Evolutionary conservation across 306 rosid species (phyloP).

Genomic region (Geum urbanum): DNA sequence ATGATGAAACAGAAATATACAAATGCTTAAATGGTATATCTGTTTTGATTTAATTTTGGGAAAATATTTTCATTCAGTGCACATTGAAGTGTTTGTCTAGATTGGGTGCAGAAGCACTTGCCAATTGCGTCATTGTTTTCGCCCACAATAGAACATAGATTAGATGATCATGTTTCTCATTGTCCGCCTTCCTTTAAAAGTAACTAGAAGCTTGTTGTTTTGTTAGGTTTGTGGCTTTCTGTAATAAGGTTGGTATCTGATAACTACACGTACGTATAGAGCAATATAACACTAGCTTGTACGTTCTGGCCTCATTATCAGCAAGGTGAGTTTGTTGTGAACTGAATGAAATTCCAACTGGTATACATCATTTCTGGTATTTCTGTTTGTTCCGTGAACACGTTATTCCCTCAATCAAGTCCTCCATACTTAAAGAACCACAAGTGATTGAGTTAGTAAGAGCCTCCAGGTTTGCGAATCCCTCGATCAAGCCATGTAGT

Average conservation of each 20-base stretch:
- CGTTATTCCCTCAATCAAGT: not conserved
- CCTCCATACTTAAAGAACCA: too few species aligned
- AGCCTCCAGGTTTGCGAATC: not conserved
- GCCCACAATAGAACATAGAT: not conserved
- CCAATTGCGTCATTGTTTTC: not conserved
- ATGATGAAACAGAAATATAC: not conserved
- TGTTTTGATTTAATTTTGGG: not conserved
- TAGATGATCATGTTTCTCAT: not conserved
- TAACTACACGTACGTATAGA: not conserved
- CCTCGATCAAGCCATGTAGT: too few species aligned
- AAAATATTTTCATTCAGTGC: not conserved
- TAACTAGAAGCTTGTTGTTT: not conserved
- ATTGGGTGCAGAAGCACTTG: not conserved
- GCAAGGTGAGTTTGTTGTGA: not conserved
- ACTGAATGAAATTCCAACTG: not conserved
- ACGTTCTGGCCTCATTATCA: not conserved
- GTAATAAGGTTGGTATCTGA: not conserved
- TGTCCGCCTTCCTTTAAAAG: not conserved
- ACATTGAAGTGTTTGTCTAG: slow-evolving; percentile 2
- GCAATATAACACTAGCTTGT: too few species aligned
- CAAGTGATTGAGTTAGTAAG: not conserved
- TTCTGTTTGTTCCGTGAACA: not conserved
- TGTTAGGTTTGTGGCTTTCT: not conserved
- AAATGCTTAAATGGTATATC: not conserved
- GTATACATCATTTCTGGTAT: not conserved